Base-by-base conservation (phyloP, 1,284 basidiomycete species). In the Fomes fomentarius region DNA sequence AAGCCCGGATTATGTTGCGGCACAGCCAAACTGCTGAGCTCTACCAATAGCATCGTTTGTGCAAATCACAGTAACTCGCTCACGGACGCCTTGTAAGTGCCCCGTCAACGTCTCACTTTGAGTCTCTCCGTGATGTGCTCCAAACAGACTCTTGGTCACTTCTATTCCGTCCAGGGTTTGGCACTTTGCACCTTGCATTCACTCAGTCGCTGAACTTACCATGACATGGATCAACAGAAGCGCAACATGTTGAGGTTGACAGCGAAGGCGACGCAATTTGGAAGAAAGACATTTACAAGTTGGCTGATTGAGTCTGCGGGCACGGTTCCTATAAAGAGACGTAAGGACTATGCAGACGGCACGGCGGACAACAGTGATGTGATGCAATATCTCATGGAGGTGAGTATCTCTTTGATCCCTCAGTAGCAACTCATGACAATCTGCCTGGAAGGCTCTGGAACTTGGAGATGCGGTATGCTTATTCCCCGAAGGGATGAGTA, bases 281-380 rank as follows among this genome's bases (percentile, higher is more conserved):
- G 91, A 5, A 85, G 79, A 48, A 78, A 69, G 56, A 94, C 91
- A 3, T 92, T 94, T 69, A 92, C 89, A 2, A 91, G 88, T 60
- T 93, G 93, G 92, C 78, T 94, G 17, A 92, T 94, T 49, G 91
- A 94, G 67, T 86, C 85, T 24, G 89, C 89, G 2, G 92, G 92
- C 14, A 92, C 93, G 1, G 79, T 94, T 1, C 93, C 92, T 0
- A 81, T 94, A 41, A 83, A 87, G 66, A 77, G 93, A 50, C 78
- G 82, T 39, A 91, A 88, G 61, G 92, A 94, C 65, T 82, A 76
- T 60, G 63, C 67, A 0, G 77, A 84, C 50, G 77, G 69, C 33
- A 69, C 66, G 24, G 76, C 76, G 1, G 85, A 94, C 69, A 94
- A 94, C 66, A 75, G 78, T 1, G 74, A 80, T 1, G 82, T 79